Conservation (phyloP, 805 yeast species). For the Zygosaccharomyces kombuchaensis region DNA sequence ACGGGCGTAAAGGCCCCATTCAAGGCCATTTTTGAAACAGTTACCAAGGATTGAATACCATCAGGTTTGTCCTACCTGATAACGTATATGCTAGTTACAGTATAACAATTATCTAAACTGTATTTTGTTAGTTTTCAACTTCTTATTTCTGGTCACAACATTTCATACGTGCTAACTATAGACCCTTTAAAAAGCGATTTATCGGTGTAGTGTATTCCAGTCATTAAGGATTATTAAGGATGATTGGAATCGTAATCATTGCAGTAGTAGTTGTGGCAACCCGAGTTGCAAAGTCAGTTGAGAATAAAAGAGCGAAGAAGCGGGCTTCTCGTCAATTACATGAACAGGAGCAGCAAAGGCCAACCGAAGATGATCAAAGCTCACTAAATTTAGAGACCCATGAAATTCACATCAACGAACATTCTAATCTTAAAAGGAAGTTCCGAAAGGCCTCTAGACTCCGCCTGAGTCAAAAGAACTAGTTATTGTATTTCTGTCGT, state of each 20-base stretch:
- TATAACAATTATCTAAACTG: too few relatives aligned
- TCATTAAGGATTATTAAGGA: not conserved
- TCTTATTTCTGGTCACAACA: not conserved
- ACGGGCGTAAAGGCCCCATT: slow-evolving; percentile 65
- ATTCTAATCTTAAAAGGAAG: slow-evolving; percentile 1
- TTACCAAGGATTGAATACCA: slow-evolving; percentile 31
- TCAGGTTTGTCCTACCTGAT: not conserved
- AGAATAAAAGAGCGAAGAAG: not conserved
- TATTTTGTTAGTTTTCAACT: not conserved
- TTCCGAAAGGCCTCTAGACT: not conserved
- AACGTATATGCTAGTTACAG: not conserved
- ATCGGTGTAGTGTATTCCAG: not conserved
- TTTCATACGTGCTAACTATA: not conserved
- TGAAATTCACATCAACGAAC: slow-evolving; percentile 2
- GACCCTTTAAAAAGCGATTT: not conserved
- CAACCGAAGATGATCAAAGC: not conserved
- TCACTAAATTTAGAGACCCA: slow-evolving; percentile 2
- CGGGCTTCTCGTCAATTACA: not conserved
- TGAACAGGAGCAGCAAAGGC: not conserved
- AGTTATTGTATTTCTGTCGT: not conserved
- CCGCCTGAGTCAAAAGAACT: not conserved
- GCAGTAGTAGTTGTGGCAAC: not conserved
- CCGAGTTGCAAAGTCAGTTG: not conserved
- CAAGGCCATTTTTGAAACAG: slow-evolving; percentile 57
- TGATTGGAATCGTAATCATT: not conserved